A percentile compares a stretch with the other conserved stretches of the same genome.
Conservation (phyloP, 192 early-diverging fungal species). For the Coemansia sp. region DNA sequence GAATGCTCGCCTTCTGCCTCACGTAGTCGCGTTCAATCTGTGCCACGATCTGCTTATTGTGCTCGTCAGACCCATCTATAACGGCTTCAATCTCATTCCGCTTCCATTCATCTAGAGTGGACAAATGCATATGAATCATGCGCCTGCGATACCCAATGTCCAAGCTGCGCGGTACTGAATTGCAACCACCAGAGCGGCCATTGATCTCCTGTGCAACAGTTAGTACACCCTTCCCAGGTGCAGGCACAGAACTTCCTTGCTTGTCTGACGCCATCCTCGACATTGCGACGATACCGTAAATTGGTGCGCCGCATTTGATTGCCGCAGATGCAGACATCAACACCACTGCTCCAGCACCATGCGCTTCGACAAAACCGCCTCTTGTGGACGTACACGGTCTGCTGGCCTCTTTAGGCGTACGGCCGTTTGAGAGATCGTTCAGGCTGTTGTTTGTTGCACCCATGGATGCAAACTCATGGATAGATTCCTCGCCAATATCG, state of each 20-base stretch:
- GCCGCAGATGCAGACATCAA: slow-evolving; percentile 83
- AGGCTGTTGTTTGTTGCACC: no score
- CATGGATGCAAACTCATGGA: no score
- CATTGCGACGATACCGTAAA: no score
- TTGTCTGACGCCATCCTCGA: slow-evolving; percentile 91
- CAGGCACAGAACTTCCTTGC: no score
- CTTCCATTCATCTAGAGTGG: slow-evolving; percentile 2
- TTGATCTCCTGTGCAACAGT: slow-evolving; percentile 74
- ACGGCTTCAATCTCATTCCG: slow-evolving; percentile 38
- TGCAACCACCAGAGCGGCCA: slow-evolving; percentile 16
- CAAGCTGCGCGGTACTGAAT: no score
- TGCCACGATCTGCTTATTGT: background rate
- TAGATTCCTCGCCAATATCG: slow-evolving; percentile 84
- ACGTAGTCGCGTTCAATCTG: background rate
- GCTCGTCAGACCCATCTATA: background rate
- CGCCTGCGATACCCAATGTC: no score
- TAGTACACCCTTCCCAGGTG: no score
- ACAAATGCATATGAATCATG: slow-evolving; percentile 59
- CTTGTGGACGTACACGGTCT: slow-evolving; percentile 83
- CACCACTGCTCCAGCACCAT: slow-evolving; percentile 84
- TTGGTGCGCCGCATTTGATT: slow-evolving; percentile 87
- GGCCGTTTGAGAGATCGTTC: slow-evolving; percentile 75
- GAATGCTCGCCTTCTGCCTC: slow-evolving; percentile 71
- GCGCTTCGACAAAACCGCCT: no score
- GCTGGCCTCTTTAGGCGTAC: slow-evolving; percentile 85